Evolutionary conservation across 495 filamentous ascomycete species (phyloP).

Genomic region (Talaromyces borbonicus): DNA sequence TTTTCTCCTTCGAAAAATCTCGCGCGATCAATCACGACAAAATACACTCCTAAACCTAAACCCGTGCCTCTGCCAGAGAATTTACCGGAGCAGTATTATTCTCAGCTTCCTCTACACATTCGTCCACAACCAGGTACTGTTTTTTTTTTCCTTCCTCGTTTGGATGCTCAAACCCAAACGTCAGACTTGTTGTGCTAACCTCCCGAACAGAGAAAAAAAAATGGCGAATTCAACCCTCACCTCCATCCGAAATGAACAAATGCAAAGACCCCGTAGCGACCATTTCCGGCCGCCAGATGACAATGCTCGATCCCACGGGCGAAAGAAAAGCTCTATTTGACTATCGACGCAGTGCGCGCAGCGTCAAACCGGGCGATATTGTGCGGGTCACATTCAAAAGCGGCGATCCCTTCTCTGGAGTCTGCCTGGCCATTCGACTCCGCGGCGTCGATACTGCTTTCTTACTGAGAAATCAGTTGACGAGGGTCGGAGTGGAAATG

Average conservation of each 20-base stretch:
- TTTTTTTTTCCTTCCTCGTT: constrained; percentile 1
- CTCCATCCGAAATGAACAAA: constrained; percentile 28
- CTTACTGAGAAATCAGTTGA: constrained; percentile 72
- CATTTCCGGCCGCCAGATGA: constrained; percentile 56
- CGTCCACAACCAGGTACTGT: constrained; percentile 26
- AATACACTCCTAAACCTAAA: constrained; percentile 26
- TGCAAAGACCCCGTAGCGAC: constrained; percentile 52
- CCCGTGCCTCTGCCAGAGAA: constrained; percentile 30
- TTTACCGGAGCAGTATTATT: constrained; percentile 30
- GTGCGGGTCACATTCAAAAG: constrained; percentile 74
- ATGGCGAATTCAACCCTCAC: constrained; percentile 36
- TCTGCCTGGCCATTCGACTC: constrained; percentile 73
- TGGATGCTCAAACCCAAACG: no score
- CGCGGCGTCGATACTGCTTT: constrained; percentile 79
- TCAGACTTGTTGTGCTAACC: not conserved
- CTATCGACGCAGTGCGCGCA: constrained; percentile 58
- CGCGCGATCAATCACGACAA: constrained; percentile 22
- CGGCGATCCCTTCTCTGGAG: constrained; percentile 84
- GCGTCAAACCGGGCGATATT: constrained; percentile 73
- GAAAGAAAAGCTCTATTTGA: constrained; percentile 73
- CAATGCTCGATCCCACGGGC: constrained; percentile 70
- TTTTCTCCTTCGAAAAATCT: not conserved
- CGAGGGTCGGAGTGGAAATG: constrained; percentile 88
- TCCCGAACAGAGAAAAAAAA: not conserved
- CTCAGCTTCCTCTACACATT: constrained; percentile 31